Percentiles rank a stretch among this genome's conserved stretches.
These are phyloP conservation scores for Ascoidea rubescens DNA, from an alignment of 805 yeast species.

Conservation along the genomic window DNA sequence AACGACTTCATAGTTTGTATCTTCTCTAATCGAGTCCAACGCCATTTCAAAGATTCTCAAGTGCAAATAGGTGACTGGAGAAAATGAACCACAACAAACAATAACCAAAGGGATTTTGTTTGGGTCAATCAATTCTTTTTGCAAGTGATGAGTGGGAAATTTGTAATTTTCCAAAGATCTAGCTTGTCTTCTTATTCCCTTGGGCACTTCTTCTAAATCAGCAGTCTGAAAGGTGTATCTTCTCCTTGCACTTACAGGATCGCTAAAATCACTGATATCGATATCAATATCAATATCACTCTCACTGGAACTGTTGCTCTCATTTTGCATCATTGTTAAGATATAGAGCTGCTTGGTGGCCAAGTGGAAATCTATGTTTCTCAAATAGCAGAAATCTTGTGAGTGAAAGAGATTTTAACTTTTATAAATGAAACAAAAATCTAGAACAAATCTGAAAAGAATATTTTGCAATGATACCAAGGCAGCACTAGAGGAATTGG, in stretches of 20 bases:
- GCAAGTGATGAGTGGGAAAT: slow-evolving; percentile 82
- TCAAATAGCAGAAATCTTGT: too few relatives aligned
- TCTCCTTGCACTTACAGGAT: not conserved
- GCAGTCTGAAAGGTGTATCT: slow-evolving; percentile 45
- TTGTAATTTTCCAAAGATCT: slow-evolving; percentile 48
- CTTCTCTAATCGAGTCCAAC: slow-evolving; percentile 79
- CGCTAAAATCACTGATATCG: too few relatives aligned
- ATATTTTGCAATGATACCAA: too few relatives aligned
- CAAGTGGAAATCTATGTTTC: slow-evolving; percentile 3
- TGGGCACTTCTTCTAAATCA: slow-evolving; percentile 93
- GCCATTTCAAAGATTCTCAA: slow-evolving; percentile 99
- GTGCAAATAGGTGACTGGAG: slow-evolving; percentile 91
- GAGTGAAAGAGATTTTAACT: too few relatives aligned
- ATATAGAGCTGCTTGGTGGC: slow-evolving; percentile 6
- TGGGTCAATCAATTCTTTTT: slow-evolving; percentile 53
- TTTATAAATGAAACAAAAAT: too few relatives aligned
- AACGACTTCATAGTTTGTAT: slow-evolving; percentile 84
- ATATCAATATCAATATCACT: too few relatives aligned
- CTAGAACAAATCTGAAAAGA: too few relatives aligned
- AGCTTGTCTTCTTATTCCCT: slow-evolving; percentile 85
- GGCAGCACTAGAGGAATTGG: too few relatives aligned
- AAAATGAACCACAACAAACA: slow-evolving; percentile 95
- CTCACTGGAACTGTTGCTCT: not conserved
- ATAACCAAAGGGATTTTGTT: slow-evolving; percentile 80
- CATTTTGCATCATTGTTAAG: slow-evolving; percentile 5